Evolutionary conservation across 169 alveolate species (phyloP).

Genomic region (Plasmodium fragile): DNA sequence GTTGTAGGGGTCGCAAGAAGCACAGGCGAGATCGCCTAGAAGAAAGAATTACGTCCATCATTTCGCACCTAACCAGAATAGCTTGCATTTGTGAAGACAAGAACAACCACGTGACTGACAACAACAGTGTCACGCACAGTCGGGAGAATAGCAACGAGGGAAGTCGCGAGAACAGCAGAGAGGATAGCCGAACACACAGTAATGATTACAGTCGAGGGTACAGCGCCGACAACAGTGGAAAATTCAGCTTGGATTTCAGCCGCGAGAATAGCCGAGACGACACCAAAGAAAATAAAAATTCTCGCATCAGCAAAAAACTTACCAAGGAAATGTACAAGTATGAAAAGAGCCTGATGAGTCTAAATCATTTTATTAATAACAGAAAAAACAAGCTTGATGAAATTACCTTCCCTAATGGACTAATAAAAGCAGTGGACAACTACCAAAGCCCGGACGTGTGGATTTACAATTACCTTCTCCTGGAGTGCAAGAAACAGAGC

Average conservation of each 20-base stretch:
- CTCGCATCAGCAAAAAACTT: conserved; percentile 23
- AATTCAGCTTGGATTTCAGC: background rate
- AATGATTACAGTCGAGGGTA: background rate
- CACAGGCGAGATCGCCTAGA: conserved; percentile 42
- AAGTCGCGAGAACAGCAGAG: background rate
- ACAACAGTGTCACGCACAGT: background rate
- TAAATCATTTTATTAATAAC: conserved; percentile 39
- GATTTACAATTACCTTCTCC: conserved; percentile 57
- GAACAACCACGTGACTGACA: conserved; percentile 18
- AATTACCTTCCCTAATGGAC: conserved; percentile 68
- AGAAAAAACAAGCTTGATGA: conserved; percentile 48
- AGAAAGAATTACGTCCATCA: conserved; percentile 51
- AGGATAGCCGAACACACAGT: background rate
- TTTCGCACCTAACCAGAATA: conserved; percentile 65
- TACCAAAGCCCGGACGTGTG: conserved; percentile 43
- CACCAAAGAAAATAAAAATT: background rate
- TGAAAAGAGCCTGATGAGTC: conserved; percentile 48
- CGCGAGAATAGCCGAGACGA: background rate
- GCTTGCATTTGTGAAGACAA: conserved; percentile 70
- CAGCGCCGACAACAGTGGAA: background rate
- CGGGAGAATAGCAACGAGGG: background rate
- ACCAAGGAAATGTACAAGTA: conserved; percentile 71
- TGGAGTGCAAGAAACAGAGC: conserved; percentile 59
- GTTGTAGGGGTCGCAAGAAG: conserved; percentile 24
- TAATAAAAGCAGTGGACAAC: conserved; percentile 67